Base-by-base conservation (phyloP, 2,329 filamentous ascomycete genomes). In the Aspergillus niger region DNA sequence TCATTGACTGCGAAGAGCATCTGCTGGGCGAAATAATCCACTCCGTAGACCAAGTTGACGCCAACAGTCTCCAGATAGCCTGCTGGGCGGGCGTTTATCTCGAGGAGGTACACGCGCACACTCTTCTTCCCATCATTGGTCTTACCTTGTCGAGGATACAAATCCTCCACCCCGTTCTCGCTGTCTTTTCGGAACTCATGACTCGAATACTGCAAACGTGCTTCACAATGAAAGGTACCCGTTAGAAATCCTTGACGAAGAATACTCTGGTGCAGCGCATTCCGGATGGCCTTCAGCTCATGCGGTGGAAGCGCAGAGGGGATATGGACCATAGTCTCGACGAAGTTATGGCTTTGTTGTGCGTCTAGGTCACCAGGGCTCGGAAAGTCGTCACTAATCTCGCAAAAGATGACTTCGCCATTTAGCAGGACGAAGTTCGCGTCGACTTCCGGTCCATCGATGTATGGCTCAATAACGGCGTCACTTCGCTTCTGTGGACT, bases 391-490 rank as follows among this genome's bases (percentile, higher is more conserved):
- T 67, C 63, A 3, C 32, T 60, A 3, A 63, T 17, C 26, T 67
- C 65, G 30, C 44, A 57, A n/a, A 64, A 64, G 6, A 67, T 38
- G 0, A 61, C 11, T 26, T 67, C 60, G 1, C 60, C 60, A 10
- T 69, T 57, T 5, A 36, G 41, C 3, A 67, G 49, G 3, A 66
- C 61, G 22, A 69, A 55, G 26, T 67, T 66, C 24, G 49, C 50
- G n/a, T 66, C 59, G 1, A 67, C 54, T 51, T 68, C 65, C 0
- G 63, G 58, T 8, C 66, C 63, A 22, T 63, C 58, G 26, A 53
- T 52, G 51, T 66, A 67, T 2, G 55, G 26, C 11, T 67, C 66
- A 1, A 64, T 43, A 6, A 62, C 52, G 28, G 57, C 49, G 0
- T 50, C 39, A 4, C 30, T 30, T 3, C 52, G 28, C 28, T 30